Percentiles rank a stretch among this genome's conserved stretches.
Evolutionary conservation across 2,329 filamentous ascomycete species (phyloP).

Genomic region (Pyrenochaeta sp.): DNA sequence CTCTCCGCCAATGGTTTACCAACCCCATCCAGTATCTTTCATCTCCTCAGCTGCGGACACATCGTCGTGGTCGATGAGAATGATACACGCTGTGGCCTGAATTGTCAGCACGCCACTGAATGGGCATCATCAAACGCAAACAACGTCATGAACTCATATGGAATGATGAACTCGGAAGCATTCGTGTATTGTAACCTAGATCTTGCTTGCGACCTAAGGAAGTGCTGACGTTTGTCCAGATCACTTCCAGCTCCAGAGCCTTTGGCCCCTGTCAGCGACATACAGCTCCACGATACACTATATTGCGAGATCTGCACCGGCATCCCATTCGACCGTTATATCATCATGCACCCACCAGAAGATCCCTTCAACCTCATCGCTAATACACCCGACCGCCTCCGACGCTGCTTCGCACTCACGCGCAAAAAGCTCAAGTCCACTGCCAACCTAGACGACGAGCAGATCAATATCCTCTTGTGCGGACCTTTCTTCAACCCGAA

Average conservation of each 20-base stretch:
- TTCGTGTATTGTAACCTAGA: neutral
- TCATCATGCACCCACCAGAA: neutral
- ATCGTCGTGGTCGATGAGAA: constrained; percentile 16
- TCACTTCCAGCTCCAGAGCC: neutral
- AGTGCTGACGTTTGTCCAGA: neutral
- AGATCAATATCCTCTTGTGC: constrained; percentile 2
- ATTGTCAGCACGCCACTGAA: constrained; percentile 17
- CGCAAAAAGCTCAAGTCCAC: constrained; percentile 9
- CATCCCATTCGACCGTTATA: constrained; percentile 20
- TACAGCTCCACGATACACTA: constrained; percentile 11
- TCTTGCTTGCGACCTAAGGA: neutral
- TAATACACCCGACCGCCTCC: neutral
- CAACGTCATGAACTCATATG: neutral
- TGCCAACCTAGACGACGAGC: neutral
- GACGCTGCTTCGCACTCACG: constrained; percentile 18
- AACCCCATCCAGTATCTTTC: constrained; percentile 2
- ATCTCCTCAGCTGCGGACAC: constrained; percentile 31
- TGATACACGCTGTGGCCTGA: constrained; percentile 20
- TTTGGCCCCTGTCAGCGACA: neutral
- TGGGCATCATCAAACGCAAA: neutral
- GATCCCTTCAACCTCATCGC: neutral
- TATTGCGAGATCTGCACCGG: constrained; percentile 27
- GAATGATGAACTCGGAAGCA: neutral
- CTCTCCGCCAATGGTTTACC: neutral
- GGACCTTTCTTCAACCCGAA: constrained; percentile 4